These are phyloP conservation scores for Acarospora socialis DNA, from an alignment of 2,329 filamentous ascomycete genomes.

Conservation along the genomic window DNA sequence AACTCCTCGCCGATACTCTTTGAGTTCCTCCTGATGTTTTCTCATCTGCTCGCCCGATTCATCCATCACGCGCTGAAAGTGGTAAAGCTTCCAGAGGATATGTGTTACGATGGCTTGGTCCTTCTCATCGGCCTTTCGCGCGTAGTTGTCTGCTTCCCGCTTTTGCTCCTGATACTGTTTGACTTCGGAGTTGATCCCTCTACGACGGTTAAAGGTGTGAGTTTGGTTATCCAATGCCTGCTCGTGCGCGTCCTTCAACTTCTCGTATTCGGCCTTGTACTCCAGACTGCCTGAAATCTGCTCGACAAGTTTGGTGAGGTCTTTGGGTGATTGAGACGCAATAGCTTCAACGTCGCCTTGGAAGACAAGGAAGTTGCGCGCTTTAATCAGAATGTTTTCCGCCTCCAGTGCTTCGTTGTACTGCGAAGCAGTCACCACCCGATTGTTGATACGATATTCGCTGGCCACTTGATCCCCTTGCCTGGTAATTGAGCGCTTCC, in stretches of 20 bases:
- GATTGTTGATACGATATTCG: constrained; percentile 95
- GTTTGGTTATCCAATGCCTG: constrained; percentile 78
- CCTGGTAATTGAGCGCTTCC: constrained; percentile 89
- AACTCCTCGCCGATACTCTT: constrained; percentile 78
- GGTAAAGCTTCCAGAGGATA: constrained; percentile 91
- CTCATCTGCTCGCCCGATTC: constrained; percentile 82
- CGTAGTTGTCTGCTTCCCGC: constrained; percentile 83
- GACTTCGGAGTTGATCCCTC: constrained; percentile 94
- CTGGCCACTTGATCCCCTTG: constrained; percentile 75
- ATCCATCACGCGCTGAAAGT: constrained; percentile 87
- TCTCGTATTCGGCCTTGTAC: constrained; percentile 87
- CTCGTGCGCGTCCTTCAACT: constrained; percentile 71
- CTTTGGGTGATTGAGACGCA: constrained; percentile 84
- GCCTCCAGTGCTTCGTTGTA: constrained; percentile 87
- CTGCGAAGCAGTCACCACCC: constrained; percentile 70
- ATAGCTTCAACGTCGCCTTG: constrained; percentile 97
- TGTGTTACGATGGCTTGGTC: constrained; percentile 87
- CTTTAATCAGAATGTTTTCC: constrained; percentile 96
- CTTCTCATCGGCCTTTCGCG: constrained; percentile 76
- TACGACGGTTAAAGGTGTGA: constrained; percentile 73
- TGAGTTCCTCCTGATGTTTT: constrained; percentile 85
- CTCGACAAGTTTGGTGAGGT: constrained; percentile 85
- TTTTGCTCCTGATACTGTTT: constrained; percentile 97
- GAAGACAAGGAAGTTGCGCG: constrained; percentile 94
- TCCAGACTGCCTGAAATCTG: constrained; percentile 95